Percentiles rank a stretch among this genome's conserved stretches.
These are phyloP conservation scores for Strigomonas culicis DNA, from an alignment of 208 protist genomes.

Conservation along the genomic window DNA sequence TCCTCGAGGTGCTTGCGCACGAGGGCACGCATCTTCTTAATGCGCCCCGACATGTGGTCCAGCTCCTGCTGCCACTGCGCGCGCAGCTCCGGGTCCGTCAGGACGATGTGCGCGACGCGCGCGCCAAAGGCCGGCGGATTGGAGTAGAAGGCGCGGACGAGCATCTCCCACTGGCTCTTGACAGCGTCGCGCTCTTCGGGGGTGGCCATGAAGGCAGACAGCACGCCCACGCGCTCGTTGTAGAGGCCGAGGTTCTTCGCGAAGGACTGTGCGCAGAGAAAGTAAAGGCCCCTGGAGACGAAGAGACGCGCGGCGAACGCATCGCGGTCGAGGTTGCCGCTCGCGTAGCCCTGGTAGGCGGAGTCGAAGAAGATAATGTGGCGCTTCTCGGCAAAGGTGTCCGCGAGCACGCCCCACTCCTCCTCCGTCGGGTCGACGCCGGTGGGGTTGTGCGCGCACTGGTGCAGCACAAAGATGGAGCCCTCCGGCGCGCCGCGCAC, in stretches of 20 bases:
- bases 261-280: conserved; percentile 94
- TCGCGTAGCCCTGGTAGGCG: conserved; percentile 97
- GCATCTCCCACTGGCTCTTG: conserved; percentile 68
- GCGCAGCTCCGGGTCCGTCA: conserved; percentile 78
- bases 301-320: conserved; percentile 82
- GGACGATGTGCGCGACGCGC: conserved; percentile 89
- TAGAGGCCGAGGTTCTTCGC: conserved; percentile 99
- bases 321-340: conserved; percentile 95
- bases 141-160: conserved; percentile 95
- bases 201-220: conserved; percentile 76
- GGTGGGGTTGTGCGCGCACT: conserved; percentile 99
- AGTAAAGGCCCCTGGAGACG: conserved; percentile 67
- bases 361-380: conserved; percentile 96
- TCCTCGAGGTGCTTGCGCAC: conserved; percentile 77
- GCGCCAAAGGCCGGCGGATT: conserved; percentile 96
- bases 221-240: conserved; percentile 90
- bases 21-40: conserved; percentile 72
- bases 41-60: conserved; percentile 78
- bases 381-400: conserved; percentile 69
- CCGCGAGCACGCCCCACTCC: conserved; percentile 95
- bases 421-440: conserved; percentile 95
- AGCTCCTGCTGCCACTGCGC: conserved; percentile 92
- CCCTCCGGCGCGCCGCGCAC: conserved; percentile 67
- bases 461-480: conserved; percentile 96
- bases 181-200: conserved; percentile 44